Conservation (phyloP, 495 filamentous ascomycete species). For the Venustampulla echinocandica region DNA sequence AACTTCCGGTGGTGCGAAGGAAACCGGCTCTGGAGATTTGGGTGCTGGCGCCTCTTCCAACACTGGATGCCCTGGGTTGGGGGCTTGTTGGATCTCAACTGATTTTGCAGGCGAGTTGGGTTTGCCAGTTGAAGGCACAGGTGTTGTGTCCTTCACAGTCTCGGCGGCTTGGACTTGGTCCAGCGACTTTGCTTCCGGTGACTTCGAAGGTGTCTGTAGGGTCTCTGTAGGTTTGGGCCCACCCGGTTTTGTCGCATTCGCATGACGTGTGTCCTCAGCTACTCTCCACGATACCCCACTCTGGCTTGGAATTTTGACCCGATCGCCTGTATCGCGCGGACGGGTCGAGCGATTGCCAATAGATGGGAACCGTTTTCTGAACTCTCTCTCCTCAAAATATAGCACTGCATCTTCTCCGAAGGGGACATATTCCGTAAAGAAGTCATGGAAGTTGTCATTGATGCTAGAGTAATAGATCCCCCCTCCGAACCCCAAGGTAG, state of each 20-base stretch:
- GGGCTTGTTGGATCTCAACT: constrained; percentile 21
- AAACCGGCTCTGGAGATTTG: neutral
- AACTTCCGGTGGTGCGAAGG: constrained; percentile 41
- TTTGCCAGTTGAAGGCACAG: neutral
- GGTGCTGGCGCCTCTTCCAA: constrained; percentile 8
- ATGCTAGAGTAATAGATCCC: constrained; percentile 85
- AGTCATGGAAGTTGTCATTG: constrained; percentile 97
- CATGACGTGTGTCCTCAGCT: constrained; percentile 41
- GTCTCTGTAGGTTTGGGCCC: constrained; percentile 26
- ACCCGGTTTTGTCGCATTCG: constrained; percentile 26
- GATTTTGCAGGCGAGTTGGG: constrained; percentile 17
- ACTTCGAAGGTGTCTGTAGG: constrained; percentile 17
- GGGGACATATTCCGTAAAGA: constrained; percentile 95
- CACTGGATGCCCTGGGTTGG: constrained; percentile 14
- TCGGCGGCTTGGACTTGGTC: constrained; percentile 33
- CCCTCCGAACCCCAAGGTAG: constrained; percentile 70
- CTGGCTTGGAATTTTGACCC: constrained; percentile 75
- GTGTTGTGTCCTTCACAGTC: constrained; percentile 21
- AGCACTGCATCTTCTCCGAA: constrained; percentile 91
- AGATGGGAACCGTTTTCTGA: constrained; percentile 77
- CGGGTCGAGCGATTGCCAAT: constrained; percentile 35
- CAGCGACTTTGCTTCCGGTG: constrained; percentile 18
- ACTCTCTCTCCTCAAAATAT: constrained; percentile 96
- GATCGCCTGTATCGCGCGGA: constrained; percentile 51
- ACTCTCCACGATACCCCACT: constrained; percentile 82